These are phyloP conservation scores for Aspergillus ellipticus DNA, from an alignment of 495 filamentous ascomycete genomes.

Conservation along the genomic window DNA sequence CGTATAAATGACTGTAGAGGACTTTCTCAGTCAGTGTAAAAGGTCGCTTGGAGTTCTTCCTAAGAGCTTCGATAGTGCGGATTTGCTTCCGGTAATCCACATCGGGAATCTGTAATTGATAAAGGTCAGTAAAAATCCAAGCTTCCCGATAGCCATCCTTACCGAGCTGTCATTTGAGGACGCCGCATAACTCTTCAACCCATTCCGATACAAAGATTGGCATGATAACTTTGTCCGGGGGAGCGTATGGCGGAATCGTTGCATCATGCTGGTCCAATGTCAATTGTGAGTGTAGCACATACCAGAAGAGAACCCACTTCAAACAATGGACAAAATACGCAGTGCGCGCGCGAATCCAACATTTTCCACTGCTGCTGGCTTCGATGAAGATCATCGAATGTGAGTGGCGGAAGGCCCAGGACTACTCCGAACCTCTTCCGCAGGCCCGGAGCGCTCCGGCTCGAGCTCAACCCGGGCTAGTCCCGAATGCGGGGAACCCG, in stretches of 20 bases:
- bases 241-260: neutral
- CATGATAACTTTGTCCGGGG: neutral
- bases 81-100: conserved; percentile 71
- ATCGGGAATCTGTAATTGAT: neutral
- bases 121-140: neutral
- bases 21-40: conserved; percentile 89
- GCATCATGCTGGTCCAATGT: neutral
- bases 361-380: neutral
- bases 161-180: neutral
- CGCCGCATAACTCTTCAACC: neutral
- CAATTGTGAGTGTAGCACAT: neutral
- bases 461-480: neutral
- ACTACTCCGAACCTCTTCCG: neutral
- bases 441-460: neutral
- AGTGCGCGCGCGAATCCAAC: neutral
- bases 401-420: neutral
- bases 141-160: neutral
- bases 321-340: neutral
- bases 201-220: neutral
- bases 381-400: no score
- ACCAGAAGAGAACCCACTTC: neutral
- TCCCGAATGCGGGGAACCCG: neutral
- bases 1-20: conserved; percentile 90
- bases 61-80: conserved; percentile 77
- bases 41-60: conserved; percentile 71